Conservation (phyloP, 2,329 filamentous ascomycete genomes). For the Diaporthe eres region DNA sequence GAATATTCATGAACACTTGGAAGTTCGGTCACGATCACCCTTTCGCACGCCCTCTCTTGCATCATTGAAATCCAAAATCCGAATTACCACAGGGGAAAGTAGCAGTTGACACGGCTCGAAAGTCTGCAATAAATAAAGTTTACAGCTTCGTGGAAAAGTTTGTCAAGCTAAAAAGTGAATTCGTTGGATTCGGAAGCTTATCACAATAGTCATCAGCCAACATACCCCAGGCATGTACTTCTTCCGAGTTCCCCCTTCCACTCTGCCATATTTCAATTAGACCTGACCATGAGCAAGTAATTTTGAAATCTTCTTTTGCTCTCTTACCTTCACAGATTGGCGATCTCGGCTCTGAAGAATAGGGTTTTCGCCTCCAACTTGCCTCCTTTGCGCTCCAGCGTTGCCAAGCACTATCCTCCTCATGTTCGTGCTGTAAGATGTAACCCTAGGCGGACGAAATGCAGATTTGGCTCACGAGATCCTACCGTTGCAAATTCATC, state of each 20-base stretch:
- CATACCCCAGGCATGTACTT: too few species aligned
- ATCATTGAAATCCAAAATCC: background rate
- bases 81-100: background rate
- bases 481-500: background rate
- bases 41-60: background rate
- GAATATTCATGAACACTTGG: background rate
- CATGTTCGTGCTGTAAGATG: background rate
- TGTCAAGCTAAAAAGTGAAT: background rate
- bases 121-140: background rate
- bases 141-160: background rate
- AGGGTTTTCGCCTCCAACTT: background rate
- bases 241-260: background rate
- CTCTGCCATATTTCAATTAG: background rate
- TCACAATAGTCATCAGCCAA: background rate
- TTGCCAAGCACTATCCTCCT: slow-evolving; percentile 1
- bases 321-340: background rate
- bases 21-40: too few species aligned
- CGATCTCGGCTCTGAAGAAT: background rate
- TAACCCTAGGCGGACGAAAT: background rate
- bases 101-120: background rate
- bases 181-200: background rate
- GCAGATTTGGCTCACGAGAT: background rate
- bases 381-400: background rate
- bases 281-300: background rate
- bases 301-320: background rate